Base-by-base conservation (phyloP, 129 eudicot species). In the Pittosporum tobira region DNA sequence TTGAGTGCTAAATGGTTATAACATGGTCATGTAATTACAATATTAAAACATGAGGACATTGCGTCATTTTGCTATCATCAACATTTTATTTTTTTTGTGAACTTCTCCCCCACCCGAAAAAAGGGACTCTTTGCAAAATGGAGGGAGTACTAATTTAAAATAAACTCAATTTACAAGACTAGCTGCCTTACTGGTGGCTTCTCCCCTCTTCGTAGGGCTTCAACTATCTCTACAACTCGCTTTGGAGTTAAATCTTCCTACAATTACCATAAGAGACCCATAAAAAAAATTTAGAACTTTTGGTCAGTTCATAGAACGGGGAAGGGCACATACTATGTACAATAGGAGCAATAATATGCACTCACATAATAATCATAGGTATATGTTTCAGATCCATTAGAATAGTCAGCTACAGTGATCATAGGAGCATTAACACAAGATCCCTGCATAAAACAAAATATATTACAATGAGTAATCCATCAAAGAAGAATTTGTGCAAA, bases 381-480 rank as follows among this genome's bases (percentile, higher is more conserved):
- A 66, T 93, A 93, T 71, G 94, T 96, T 76, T 93, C 96, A 18
- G 99, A 93, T 56, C 99, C 99, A 60, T 71, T 87, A 36, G 99
- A 93, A 66, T 93, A 93, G 76, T 93, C 99, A 22, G 99, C 99
- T 18, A 93, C 96, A 8, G 99, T 83, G 26, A 93, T 93, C 99
- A 93, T 93, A 36, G 99, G 99, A 73, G 99, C 99, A 87, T 93
- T 93, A 47, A 93, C 99, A 66, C 99, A 93, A 43, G 82, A 80
- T 51, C 99, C 99, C 99, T 93, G 81, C 51, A 51, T 26, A 48
- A 59, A 13, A 15, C 22, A 9, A 47, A 11, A 44, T 27, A n/a
- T 48, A 19, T 28, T 23, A 44, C 6, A 34, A 55, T 45, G 25
- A 11, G 27, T 43, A 37, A 27, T 27, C 3, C 22, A 57, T 24